Conservation (phyloP, 2,329 filamentous ascomycete species). For the Venturia oleaginea region DNA sequence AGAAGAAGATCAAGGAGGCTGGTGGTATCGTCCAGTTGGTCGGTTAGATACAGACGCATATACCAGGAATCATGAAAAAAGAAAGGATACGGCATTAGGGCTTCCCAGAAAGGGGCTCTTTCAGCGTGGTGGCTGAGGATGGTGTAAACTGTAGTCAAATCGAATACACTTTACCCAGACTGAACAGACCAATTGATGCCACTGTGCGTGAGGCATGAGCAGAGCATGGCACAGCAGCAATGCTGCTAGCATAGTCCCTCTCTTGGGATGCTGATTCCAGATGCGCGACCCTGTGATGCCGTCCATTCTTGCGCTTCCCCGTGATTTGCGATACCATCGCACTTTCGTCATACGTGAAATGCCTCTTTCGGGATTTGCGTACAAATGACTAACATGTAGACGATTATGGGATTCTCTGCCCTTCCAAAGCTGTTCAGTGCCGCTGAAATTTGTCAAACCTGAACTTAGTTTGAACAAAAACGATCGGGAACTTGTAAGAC, state of each 20-base stretch:
- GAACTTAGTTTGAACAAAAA: too few relatives aligned
- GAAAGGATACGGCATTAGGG: constrained; percentile 7
- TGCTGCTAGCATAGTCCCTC: not conserved
- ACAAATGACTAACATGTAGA: not conserved
- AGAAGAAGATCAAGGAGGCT: constrained; percentile 98
- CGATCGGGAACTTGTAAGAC: too few relatives aligned
- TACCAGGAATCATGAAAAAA: constrained; percentile 10
- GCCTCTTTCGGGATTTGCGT: not conserved
- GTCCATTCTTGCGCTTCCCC: not conserved
- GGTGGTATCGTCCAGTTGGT: constrained; percentile 94
- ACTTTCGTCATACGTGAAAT: not conserved
- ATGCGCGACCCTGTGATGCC: not conserved
- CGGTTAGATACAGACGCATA: constrained; percentile 50
- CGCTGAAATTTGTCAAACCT: too few relatives aligned
- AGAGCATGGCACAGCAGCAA: not conserved
- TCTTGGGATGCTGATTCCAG: not conserved
- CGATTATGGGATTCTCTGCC: too few relatives aligned
- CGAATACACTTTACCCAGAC: constrained; percentile 31
- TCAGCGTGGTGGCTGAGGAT: constrained; percentile 46
- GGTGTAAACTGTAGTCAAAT: constrained; percentile 27
- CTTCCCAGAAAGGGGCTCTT: constrained; percentile 21
- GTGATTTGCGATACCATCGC: not conserved
- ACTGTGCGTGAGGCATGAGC: not conserved
- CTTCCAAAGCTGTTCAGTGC: too few relatives aligned
- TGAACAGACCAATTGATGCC: constrained; percentile 35